These are phyloP conservation scores for Mucor velutinosus DNA, from an alignment of 371 early-diverging fungal genomes.

Conservation along the genomic window DNA sequence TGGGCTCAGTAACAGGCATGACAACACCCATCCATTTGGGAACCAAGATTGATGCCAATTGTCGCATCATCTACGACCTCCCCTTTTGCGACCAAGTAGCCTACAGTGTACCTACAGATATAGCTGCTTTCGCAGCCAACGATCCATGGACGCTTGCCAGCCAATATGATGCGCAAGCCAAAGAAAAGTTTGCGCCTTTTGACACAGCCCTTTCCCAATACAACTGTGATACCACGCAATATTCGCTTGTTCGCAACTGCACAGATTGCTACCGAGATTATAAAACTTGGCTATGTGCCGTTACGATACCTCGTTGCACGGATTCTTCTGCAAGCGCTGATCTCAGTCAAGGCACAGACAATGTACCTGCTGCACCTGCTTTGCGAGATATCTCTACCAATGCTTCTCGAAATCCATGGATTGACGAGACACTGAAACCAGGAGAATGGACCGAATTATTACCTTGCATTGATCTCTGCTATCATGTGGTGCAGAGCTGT, in stretches of 20 bases:
- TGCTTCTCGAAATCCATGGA: constrained; percentile 50
- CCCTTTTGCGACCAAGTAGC: constrained; percentile 63
- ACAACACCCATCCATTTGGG: constrained; percentile 30
- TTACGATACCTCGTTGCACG: constrained; percentile 66
- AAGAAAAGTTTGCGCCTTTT: constrained; percentile 51
- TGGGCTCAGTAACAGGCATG: constrained; percentile 32
- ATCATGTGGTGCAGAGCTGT: constrained; percentile 67
- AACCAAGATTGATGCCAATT: constrained; percentile 50
- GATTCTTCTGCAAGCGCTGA: constrained; percentile 24
- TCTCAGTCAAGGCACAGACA: constrained; percentile 23
- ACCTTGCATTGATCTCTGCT: constrained; percentile 70
- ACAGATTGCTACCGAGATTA: constrained; percentile 62
- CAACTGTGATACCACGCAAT: constrained; percentile 60
- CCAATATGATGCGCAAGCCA: constrained; percentile 53
- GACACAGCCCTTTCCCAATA: constrained; percentile 54
- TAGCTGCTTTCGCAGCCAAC: constrained; percentile 2
- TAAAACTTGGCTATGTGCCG: constrained; percentile 68
- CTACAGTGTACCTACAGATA: constrained; percentile 55
- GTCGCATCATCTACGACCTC: constrained; percentile 58
- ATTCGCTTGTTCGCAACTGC: constrained; percentile 67
- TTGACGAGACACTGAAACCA: constrained; percentile 41
- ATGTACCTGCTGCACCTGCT: constrained; percentile 24
- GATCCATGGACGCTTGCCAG: constrained; percentile 30
- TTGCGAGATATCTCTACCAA: constrained; percentile 32
- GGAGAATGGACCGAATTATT: constrained; percentile 58